These are phyloP conservation scores for Prunus padus DNA, from an alignment of 306 rosid species.

Conservation along the genomic window DNA sequence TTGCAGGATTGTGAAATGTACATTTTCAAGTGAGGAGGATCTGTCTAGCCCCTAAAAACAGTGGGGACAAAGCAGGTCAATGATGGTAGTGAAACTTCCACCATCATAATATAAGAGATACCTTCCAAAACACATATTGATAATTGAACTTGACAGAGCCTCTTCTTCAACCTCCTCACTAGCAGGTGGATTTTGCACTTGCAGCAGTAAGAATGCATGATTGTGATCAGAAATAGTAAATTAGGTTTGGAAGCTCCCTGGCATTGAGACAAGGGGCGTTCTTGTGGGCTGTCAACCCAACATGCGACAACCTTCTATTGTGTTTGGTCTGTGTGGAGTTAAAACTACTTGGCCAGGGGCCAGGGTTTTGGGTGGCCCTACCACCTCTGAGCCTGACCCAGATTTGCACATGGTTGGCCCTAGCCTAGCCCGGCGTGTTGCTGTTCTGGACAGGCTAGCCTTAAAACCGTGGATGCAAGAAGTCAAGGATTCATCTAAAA, in stretches of 20 bases:
- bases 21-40: slow-evolving; percentile 3
- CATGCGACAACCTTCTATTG: background rate
- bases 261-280: slow-evolving; percentile 28
- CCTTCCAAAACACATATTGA: slow-evolving; percentile 18
- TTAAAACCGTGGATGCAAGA: background rate
- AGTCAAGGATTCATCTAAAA: background rate
- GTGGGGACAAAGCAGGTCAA: slow-evolving; percentile 25
- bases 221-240: background rate
- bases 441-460: background rate
- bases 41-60: slow-evolving; percentile 3
- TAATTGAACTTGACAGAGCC: slow-evolving; percentile 17
- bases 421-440: background rate
- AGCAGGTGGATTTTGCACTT: slow-evolving; percentile 6
- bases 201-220: background rate
- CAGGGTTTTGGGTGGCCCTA: background rate
- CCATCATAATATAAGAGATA: background rate
- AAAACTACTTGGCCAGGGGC: slow-evolving; percentile 17
- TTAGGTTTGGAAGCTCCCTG: slow-evolving; percentile 24
- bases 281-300: slow-evolving; percentile 33
- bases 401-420: background rate
- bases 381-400: background rate
- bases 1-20: slow-evolving; percentile 4
- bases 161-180: slow-evolving; percentile 1
- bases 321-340: background rate
- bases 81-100: slow-evolving; percentile 26